Conservation (phyloP, 2,329 filamentous ascomycete genomes). For the Grosmannia huntii region DNA sequence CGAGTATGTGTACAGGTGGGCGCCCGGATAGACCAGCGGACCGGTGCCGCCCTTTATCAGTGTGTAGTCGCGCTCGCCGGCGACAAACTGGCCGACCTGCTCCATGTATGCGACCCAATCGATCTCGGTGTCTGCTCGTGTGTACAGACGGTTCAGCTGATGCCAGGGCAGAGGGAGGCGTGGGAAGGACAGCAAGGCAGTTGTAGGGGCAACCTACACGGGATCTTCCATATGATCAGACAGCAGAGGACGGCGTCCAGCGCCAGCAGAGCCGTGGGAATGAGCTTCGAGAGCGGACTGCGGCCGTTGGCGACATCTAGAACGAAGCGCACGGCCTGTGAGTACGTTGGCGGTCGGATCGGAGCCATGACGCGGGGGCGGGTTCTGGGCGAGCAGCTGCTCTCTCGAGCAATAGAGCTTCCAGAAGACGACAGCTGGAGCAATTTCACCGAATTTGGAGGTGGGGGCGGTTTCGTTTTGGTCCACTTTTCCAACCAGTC, state of each 20-base stretch:
- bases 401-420: neutral
- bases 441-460: neutral
- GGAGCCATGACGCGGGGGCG: constrained; percentile 7
- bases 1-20: constrained; percentile 85
- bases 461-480: neutral
- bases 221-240: constrained; percentile 66
- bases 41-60: constrained; percentile 80
- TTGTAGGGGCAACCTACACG: constrained; percentile 46
- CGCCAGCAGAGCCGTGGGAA: constrained; percentile 51
- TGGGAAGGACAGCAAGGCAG: too few relatives aligned
- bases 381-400: neutral
- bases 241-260: constrained; percentile 60
- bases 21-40: constrained; percentile 87
- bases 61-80: constrained; percentile 80
- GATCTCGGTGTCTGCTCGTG: constrained; percentile 70
- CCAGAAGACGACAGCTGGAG: neutral
- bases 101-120: constrained; percentile 98
- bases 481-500: too few relatives aligned
- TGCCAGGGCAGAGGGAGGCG: neutral
- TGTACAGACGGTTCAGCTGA: neutral
- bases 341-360: constrained; percentile 6
- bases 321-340: constrained; percentile 18
- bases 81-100: constrained; percentile 66
- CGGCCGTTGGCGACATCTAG: constrained; percentile 34
- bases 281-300: constrained; percentile 33